Conservation (phyloP, 2,329 filamentous ascomycete genomes). For the Alternaria sp. region DNA sequence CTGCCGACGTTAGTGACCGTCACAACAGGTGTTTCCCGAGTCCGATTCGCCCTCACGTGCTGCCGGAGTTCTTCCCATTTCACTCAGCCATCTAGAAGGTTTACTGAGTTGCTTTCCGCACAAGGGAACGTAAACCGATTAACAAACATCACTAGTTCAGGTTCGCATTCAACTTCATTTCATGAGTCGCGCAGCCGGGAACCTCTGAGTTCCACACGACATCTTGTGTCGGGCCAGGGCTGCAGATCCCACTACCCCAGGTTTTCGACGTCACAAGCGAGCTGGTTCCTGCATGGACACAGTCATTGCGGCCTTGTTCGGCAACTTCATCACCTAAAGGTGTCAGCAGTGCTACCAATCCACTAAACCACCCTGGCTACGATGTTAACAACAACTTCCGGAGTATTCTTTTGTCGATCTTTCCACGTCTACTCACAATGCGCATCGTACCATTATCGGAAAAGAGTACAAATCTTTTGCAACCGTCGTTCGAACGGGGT, state of each 20-base stretch:
- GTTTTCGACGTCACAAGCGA: constrained; percentile 3
- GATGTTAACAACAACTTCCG: neutral
- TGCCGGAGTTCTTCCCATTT: neutral
- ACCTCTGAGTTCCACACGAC: neutral
- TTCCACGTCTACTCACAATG: neutral
- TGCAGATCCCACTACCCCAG: constrained; percentile 1
- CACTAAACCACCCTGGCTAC: neutral
- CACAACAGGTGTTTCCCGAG: neutral
- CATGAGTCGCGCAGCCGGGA: neutral
- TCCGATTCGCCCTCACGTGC: neutral
- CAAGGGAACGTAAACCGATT: neutral
- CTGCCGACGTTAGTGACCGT: neutral
- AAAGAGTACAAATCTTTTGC: neutral
- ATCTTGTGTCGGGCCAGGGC: neutral
- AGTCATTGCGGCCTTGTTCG: neutral
- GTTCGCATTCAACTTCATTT: neutral
- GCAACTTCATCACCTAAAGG: neutral
- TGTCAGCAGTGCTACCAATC: neutral
- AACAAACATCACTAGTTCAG: neutral
- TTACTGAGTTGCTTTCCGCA: neutral
- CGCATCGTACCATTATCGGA: neutral
- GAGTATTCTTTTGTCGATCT: neutral
- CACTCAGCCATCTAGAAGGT: neutral
- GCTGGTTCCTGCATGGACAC: constrained; percentile 3
- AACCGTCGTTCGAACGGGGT: neutral